phyloP scores from a whole-genome alignment of 2,329 filamentous ascomycete species.

The Claviceps arundinis region DNA sequence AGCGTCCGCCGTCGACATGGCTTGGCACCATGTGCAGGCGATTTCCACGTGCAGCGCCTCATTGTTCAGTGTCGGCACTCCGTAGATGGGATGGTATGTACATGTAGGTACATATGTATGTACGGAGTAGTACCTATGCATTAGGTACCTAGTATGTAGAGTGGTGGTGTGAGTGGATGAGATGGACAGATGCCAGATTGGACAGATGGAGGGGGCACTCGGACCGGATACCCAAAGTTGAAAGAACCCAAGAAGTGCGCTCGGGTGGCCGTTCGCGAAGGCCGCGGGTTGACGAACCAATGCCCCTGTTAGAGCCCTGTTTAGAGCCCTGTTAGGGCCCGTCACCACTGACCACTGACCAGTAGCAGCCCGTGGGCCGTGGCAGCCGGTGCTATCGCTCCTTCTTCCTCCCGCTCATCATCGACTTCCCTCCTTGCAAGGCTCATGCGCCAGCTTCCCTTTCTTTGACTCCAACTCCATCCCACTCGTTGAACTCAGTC shows the following conservation, averaged over 20 bases:
- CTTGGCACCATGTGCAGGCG: not conserved
- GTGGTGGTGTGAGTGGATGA: not conserved
- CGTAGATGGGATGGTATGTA: not conserved
- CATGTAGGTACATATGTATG: too few species aligned
- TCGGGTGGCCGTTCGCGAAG: too few species aligned
- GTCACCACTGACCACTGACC: not conserved
- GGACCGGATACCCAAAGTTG: too few species aligned
- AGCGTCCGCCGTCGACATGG: not conserved
- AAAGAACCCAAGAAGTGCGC: too few species aligned
- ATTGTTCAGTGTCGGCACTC: not conserved
- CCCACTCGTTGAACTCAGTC: slow-evolving; percentile 1
- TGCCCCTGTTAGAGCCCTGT: too few species aligned
- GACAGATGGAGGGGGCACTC: too few species aligned
- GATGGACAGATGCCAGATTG: not conserved
- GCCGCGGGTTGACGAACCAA: too few species aligned
- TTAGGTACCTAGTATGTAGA: too few species aligned
- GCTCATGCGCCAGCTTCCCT: slow-evolving; percentile 2
- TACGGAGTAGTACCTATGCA: too few species aligned
- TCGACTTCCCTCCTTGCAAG: slow-evolving; percentile 2
- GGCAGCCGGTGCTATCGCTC: not conserved
- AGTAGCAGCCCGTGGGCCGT: not conserved
- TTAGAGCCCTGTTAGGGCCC: not conserved
- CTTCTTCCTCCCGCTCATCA: slow-evolving; percentile 4
- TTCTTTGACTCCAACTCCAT: not conserved
- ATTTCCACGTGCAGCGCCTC: not conserved